Conservation (phyloP, 108 stramenopile genomes). For the Cyclotella sp. region DNA sequence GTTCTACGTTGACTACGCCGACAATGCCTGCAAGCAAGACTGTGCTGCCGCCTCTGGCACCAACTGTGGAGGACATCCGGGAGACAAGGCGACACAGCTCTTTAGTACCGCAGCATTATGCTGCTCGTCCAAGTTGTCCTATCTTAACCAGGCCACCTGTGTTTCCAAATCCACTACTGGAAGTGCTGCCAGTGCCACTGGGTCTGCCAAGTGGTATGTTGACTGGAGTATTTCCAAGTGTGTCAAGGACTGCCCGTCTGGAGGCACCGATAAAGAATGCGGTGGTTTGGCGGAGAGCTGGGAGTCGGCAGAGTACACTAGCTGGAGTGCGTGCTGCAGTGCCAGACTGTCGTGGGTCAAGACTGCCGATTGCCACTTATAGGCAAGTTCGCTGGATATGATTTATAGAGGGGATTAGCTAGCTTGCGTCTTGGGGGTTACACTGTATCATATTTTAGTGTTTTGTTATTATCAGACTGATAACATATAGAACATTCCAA, state of each 20-base stretch:
- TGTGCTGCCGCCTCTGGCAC: slow-evolving; percentile 7
- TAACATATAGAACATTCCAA: too few species aligned
- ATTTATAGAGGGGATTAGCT: too few species aligned
- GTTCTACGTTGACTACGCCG: slow-evolving; percentile 11
- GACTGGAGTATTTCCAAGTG: slow-evolving; percentile 16
- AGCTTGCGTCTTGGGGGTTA: too few species aligned
- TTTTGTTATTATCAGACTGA: too few species aligned
- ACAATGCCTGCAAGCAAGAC: slow-evolving; percentile 15
- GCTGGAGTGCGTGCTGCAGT: slow-evolving; percentile 3
- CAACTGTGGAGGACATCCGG: slow-evolving; percentile 6
- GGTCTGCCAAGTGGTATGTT: slow-evolving; percentile 9
- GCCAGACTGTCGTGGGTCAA: neutral
- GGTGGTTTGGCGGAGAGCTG: slow-evolving; percentile 14
- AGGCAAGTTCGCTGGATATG: too few species aligned
- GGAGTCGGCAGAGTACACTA: slow-evolving; percentile 5
- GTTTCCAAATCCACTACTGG: neutral
- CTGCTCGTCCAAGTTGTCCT: slow-evolving; percentile 11
- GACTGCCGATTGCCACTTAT: slow-evolving; percentile 4
- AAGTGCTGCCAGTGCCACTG: neutral
- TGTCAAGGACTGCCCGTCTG: slow-evolving; percentile 9
- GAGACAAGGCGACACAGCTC: neutral
- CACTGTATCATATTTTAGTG: too few species aligned
- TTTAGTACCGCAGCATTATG: slow-evolving; percentile 9
- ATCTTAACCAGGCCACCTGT: neutral
- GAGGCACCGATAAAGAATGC: neutral